Evolutionary conservation across 257 asterid genomes (phyloP), one percentile per base, ranked within the genome.

Genomic region (Rhazya stricta): DNA sequence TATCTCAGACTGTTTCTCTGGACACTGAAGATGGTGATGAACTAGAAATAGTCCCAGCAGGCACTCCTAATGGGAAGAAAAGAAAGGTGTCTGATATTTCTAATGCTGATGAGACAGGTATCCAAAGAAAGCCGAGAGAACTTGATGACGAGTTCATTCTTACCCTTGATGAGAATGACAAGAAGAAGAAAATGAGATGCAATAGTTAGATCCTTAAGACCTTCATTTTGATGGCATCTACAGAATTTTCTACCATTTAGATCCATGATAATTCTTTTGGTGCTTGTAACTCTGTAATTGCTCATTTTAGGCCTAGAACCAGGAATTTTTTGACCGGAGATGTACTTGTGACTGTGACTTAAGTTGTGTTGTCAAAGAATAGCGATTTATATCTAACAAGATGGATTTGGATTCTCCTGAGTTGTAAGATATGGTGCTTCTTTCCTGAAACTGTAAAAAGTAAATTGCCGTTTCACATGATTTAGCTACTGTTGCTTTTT

Each of bases 21-120:
- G 84, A 27, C 51, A 74, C 80, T 0, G 88, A 83, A 77, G 96
- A 88, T 16, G 96, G 85, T 6, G 95, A 88, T 19, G 96, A 89
- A 2, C 19, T 89, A 77, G 82, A 81, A 76, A 83, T 90, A 48
- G 36, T 89, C 76, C 79, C 89, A 73, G 12, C 81, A 27, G 81
- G 32, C 34, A 60, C 68, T 36, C 15, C 75, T 70, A 34, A 60
- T 18, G 95, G 89, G 72, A 91, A 85, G 88, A 93, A 91, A 81
- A 85, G 98, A 74, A 93, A 91, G 88, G 45, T 72, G 23, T 71
- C 84, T 1, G 91, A 84, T 51, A 72, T 37, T 77, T 69, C 85
- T 46, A 41, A 62, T 39, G 48, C 75, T 32, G 77, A 54, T 50
- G 93, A 83, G 45, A 67, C 80, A 32, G 83, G 77, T 42, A 36